Evolutionary conservation across 352 stramenopile species (phyloP).

Genomic region (Globisporangium paroecandrum): DNA sequence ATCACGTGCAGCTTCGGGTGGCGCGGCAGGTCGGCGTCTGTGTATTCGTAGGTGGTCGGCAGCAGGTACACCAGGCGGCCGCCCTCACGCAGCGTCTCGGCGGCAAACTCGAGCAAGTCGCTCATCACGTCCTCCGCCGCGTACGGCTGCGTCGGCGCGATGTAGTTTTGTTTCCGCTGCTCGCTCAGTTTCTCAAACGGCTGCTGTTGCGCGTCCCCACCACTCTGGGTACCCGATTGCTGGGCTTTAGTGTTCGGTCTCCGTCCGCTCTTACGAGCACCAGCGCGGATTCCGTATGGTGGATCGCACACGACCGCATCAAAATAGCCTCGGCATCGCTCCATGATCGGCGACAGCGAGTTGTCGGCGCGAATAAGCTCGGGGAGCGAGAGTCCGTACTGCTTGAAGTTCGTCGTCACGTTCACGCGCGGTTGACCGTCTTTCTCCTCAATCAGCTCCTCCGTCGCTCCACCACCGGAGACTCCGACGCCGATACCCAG

Average conservation of each 20-base stretch:
- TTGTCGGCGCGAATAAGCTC: constrained; percentile 95
- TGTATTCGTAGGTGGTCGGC: constrained; percentile 82
- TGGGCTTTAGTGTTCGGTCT: constrained; percentile 27
- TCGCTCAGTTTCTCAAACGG: constrained; percentile 42
- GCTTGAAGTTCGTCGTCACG: constrained; percentile 86
- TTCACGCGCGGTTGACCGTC: constrained; percentile 49
- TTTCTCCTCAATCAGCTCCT: constrained; percentile 18
- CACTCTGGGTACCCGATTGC: constrained; percentile 24
- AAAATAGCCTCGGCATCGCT: constrained; percentile 57
- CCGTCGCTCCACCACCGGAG: constrained; percentile 26
- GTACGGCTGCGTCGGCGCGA: constrained; percentile 95
- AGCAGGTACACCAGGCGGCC: constrained; percentile 87
- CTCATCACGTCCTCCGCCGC: constrained; percentile 95
- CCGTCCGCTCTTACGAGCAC: constrained; percentile 90
- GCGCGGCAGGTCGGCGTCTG: constrained; percentile 67
- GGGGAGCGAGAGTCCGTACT: constrained; percentile 91
- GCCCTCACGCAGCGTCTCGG: constrained; percentile 63
- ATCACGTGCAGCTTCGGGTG: constrained; percentile 69
- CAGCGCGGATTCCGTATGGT: constrained; percentile 93
- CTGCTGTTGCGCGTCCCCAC: constrained; percentile 14
- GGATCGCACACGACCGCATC: constrained; percentile 92
- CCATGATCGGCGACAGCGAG: constrained; percentile 57
- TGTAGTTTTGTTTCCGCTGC: constrained; percentile 90
- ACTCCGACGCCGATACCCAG: constrained; percentile 85
- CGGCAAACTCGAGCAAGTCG: constrained; percentile 93